Conservation (phyloP, 2,329 filamentous ascomycete genomes). For the Colletotrichum cuscutae region DNA sequence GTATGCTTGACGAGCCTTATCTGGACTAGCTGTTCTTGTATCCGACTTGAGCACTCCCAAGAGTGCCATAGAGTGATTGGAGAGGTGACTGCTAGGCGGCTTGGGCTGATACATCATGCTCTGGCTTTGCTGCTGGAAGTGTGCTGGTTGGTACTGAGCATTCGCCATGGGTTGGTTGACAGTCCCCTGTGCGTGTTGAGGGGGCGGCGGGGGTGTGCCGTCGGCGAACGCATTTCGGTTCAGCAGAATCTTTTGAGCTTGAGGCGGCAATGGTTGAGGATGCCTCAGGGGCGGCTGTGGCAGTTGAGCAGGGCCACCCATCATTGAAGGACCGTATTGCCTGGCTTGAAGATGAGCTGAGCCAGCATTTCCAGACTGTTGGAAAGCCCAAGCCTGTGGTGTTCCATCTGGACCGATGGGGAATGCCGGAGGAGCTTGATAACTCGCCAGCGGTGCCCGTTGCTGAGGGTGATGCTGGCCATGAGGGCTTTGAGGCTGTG, state of each 20-base stretch:
- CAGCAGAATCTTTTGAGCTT: conserved; percentile 55
- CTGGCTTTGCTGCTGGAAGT: conserved; percentile 28
- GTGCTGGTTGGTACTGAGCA: conserved; percentile 11
- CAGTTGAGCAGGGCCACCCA: conserved; percentile 7
- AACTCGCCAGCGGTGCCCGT: conserved; percentile 17
- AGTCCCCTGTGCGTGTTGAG: conserved; percentile 21
- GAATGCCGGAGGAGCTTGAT: conserved; percentile 46
- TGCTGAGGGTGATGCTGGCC: conserved; percentile 50
- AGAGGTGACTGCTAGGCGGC: conserved; percentile 40
- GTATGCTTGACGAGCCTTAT: neutral
- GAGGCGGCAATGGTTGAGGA: conserved; percentile 64
- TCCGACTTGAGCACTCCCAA: conserved; percentile 52
- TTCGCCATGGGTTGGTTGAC: conserved; percentile 10
- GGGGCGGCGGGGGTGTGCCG: conserved; percentile 34
- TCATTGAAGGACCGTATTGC: neutral
- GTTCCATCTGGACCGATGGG: conserved; percentile 34
- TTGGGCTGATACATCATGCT: conserved; percentile 33
- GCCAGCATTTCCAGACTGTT: neutral
- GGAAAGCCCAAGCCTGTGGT: conserved; percentile 27
- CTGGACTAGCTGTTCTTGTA: conserved; percentile 1
- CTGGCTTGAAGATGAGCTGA: neutral
- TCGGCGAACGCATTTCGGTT: conserved; percentile 26
- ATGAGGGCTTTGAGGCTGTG: conserved; percentile 68
- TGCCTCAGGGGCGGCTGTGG: conserved; percentile 41
- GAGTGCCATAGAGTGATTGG: conserved; percentile 48